These are phyloP conservation scores for Cryptococcus sp. DNA, from an alignment of 1,284 basidiomycete species.

Conservation along the genomic window DNA sequence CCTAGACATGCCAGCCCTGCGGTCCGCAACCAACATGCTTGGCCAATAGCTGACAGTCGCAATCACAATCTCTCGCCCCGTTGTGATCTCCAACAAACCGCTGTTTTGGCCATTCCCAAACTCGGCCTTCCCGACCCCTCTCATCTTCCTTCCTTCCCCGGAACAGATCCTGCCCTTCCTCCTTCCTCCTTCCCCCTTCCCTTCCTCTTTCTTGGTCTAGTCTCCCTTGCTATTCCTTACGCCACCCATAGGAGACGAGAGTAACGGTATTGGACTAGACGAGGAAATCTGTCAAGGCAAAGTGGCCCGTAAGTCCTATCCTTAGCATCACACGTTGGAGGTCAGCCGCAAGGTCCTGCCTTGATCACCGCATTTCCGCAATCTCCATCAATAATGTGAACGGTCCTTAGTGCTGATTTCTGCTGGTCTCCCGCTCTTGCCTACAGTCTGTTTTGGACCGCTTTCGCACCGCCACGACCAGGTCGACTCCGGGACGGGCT, in stretches of 20 bases:
- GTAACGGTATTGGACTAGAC: too few relatives aligned
- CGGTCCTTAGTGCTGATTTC: too few relatives aligned
- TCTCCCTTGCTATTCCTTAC: not conserved
- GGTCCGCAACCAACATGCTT: not conserved
- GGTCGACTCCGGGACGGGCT: not conserved
- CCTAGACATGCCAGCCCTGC: not conserved
- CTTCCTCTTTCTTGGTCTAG: not conserved
- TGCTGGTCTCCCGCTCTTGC: too few relatives aligned
- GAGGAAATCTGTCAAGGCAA: too few relatives aligned
- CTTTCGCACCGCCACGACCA: not conserved
- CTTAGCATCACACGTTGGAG: too few relatives aligned
- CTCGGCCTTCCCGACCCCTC: not conserved
- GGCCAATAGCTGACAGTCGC: not conserved
- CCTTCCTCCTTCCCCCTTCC: not conserved
- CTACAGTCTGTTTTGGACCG: not conserved
- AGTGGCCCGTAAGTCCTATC: too few relatives aligned
- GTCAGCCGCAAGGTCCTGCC: too few relatives aligned
- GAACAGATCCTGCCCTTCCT: not conserved
- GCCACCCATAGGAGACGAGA: not conserved
- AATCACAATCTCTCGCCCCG: conserved; percentile 1
- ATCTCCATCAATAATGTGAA: too few relatives aligned
- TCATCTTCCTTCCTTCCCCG: not conserved
- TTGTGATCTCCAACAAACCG: not conserved
- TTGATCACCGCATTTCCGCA: too few relatives aligned
- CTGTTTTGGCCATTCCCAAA: not conserved